These are phyloP conservation scores for Thinopyrum elongatum DNA, from an alignment of 176 grass and related monocot genomes.

Conservation along the genomic window DNA sequence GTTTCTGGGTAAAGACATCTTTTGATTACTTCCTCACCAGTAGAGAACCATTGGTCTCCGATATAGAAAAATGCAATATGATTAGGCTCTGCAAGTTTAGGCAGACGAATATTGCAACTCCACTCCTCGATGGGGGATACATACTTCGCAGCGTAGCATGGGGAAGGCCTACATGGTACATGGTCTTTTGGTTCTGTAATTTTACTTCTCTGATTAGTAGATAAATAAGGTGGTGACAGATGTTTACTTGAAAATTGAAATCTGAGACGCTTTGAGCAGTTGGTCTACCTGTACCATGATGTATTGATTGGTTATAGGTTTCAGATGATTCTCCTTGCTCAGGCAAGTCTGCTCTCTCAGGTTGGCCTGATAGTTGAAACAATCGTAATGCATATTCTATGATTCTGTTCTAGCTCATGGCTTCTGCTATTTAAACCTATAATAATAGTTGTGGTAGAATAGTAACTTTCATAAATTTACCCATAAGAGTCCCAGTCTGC, in stretches of 20 bases:
- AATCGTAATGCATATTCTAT: background rate
- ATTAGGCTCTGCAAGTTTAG: background rate
- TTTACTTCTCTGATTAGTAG: conserved; percentile 31
- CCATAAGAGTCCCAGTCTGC: background rate
- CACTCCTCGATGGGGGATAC: background rate
- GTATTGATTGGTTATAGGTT: background rate
- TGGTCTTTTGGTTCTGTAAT: conserved; percentile 18
- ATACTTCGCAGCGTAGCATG: background rate
- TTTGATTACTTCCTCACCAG: background rate
- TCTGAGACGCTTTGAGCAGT: background rate
- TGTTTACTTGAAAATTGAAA: background rate
- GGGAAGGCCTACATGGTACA: too few relatives aligned
- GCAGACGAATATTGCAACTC: background rate
- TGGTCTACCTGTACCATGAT: background rate
- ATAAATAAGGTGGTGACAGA: conserved; percentile 23
- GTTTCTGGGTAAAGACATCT: background rate
- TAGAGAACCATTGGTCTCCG: background rate
- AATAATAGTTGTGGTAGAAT: background rate
- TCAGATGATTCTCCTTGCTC: background rate
- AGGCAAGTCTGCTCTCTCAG: background rate
- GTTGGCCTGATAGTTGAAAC: background rate
- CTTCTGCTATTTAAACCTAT: background rate
- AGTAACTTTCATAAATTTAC: background rate
- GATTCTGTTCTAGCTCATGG: background rate
- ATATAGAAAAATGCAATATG: background rate